A percentile compares a stretch with the other conserved stretches of the same genome.
These are phyloP conservation scores for Aspergillus puulaauensis DNA, from an alignment of 2,329 filamentous ascomycete species.

Conservation along the genomic window DNA sequence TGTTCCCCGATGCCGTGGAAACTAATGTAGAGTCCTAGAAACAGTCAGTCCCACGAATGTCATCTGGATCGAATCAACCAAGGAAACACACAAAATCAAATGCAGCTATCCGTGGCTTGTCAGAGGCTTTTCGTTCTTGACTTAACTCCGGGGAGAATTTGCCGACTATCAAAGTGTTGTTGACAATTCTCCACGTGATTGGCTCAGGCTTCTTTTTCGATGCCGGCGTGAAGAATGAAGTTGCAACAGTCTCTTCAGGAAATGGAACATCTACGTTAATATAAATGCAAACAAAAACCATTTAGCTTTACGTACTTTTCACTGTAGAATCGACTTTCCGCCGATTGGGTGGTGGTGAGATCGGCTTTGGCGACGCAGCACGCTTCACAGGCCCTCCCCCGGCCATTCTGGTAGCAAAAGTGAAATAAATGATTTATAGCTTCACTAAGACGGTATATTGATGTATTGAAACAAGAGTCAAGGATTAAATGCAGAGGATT, in stretches of 20 bases:
- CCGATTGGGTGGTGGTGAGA: slow-evolving; percentile 60
- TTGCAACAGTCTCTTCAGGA: slow-evolving; percentile 54
- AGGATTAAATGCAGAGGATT: background rate
- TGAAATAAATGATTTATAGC: background rate
- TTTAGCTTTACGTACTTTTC: slow-evolving; percentile 45
- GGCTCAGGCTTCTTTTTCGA: slow-evolving; percentile 82
- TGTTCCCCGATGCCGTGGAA: slow-evolving; percentile 74
- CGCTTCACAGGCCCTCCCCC: slow-evolving; percentile 33
- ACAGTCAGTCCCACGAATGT: background rate
- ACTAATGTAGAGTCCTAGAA: slow-evolving; percentile 83
- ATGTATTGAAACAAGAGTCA: background rate
- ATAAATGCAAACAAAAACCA: background rate
- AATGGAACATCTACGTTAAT: background rate
- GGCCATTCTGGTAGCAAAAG: slow-evolving; percentile 24
- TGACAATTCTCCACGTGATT: slow-evolving; percentile 67
- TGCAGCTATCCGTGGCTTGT: slow-evolving; percentile 40
- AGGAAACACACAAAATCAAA: slow-evolving; percentile 45
- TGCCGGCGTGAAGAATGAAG: slow-evolving; percentile 82
- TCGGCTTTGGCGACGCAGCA: slow-evolving; percentile 38
- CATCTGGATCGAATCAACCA: background rate
- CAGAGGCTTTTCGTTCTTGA: slow-evolving; percentile 13
- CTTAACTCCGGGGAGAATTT: slow-evolving; percentile 53
- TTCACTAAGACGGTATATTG: background rate
- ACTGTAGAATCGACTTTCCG: slow-evolving; percentile 55
- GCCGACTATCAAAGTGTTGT: slow-evolving; percentile 73